Base-by-base conservation (phyloP, 495 filamentous ascomycete genomes). In the Xanthoparmelia taractica region DNA sequence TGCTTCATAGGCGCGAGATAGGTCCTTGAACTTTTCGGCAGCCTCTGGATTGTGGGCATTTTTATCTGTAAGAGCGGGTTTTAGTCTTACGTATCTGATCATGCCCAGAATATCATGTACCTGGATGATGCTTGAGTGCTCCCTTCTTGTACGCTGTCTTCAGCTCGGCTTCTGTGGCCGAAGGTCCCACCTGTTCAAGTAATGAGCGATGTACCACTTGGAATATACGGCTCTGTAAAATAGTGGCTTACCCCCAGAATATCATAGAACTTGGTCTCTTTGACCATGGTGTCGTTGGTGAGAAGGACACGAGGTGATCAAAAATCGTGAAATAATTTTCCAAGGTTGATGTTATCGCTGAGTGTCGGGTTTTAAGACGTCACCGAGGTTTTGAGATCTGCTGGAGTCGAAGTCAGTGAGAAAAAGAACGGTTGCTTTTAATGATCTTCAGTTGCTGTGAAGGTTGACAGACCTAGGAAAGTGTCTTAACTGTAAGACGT, bases 21-120 rank as follows among this genome's bases (percentile, higher is more conserved):
- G 82, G 70, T 97, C 93, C 79, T 97, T 97, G 85, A 99, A 97
- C 75, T 96, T 97, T 58, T 96, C 91, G 59, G 91, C 90, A 50
- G 94, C 91, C 33, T 90, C 89, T 47, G 92, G 92, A 79, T 93
- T 93, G 78, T 94, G 85, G 54, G 86, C 84, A 75, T 97, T 97
- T 83, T 98, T 98, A 78, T 98, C 94, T 96, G 68, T 59, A 68
- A 59, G 15, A 4, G 27, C 34, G 8, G 20, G 18, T 59, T 1
- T 52, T n/a, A 62, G 58, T 57, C 17, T 29, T 17, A 55, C 7
- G 10, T 1, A 11, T 34, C 20, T 1, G 0, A 50, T 8, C 31
- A 13, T 25, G 31, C 8, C 29, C 18, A 65, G 38, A 18, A 15
- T 38, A 18, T 34, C 56, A 71, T 60, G 76, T 59, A 95, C 91